These are phyloP conservation scores for Nakaseomyces bracarensis DNA, from an alignment of 1,139 yeast species.

Conservation along the genomic window DNA sequence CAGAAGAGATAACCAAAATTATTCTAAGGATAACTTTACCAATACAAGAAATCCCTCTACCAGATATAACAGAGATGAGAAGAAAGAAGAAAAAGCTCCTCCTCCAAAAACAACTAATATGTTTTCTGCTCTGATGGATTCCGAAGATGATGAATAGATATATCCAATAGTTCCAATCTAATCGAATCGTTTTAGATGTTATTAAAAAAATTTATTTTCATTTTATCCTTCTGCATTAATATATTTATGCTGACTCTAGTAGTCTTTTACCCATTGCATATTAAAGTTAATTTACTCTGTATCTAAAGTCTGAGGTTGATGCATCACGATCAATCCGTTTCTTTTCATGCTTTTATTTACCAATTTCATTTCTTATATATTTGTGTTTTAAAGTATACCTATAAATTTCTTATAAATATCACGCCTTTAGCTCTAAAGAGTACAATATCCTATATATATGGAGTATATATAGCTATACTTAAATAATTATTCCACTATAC, in stretches of 20 bases:
- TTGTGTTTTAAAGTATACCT: too few relatives aligned
- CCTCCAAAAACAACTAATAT: conserved; percentile 25
- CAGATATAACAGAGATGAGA: conserved; percentile 22
- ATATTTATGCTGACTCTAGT: conserved; percentile 4
- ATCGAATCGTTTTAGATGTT: conserved; percentile 5
- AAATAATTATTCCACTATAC: background rate
- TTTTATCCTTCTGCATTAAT: conserved; percentile 11
- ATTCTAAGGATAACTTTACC: conserved; percentile 25
- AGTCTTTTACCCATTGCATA: conserved; percentile 7
- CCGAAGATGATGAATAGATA: conserved; percentile 23
- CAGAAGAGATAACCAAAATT: conserved; percentile 18
- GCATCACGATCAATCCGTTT: too few relatives aligned
- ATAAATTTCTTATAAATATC: too few relatives aligned
- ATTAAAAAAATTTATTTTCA: background rate
- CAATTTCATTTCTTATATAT: too few relatives aligned
- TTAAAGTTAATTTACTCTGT: conserved; percentile 6
- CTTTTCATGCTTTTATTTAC: too few relatives aligned
- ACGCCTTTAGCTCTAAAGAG: too few relatives aligned
- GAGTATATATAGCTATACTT: background rate
- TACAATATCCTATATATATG: too few relatives aligned
- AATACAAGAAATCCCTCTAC: conserved; percentile 28
- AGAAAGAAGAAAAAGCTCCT: conserved; percentile 25
- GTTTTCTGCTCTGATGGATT: conserved; percentile 31
- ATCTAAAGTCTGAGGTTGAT: conserved; percentile 1
- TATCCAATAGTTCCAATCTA: background rate